phyloP scores from a whole-genome alignment of 2,329 filamentous ascomycete species.

The Diaporthe capsici region DNA sequence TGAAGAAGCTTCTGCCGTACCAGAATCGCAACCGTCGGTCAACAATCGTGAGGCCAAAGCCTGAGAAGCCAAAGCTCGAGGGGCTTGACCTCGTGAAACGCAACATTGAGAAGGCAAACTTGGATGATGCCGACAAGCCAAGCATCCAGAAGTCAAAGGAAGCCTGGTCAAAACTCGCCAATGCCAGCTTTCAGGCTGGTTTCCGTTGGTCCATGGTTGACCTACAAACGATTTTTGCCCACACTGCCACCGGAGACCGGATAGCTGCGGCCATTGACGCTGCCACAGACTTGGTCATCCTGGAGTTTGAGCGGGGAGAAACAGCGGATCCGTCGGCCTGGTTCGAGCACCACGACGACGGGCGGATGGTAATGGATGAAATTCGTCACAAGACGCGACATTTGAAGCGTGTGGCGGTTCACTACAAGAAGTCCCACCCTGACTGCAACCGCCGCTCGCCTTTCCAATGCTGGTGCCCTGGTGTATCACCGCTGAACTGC shows the following conservation, averaged over 20 bases:
- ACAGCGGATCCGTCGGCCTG: slow-evolving; percentile 20
- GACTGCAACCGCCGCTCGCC: neutral
- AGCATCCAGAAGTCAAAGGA: neutral
- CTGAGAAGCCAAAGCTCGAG: neutral
- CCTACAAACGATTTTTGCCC: neutral
- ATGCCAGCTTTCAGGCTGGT: slow-evolving; percentile 37
- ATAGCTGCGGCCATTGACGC: slow-evolving; percentile 22
- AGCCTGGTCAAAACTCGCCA: neutral
- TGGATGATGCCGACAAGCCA: no score
- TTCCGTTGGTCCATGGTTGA: slow-evolving; percentile 8
- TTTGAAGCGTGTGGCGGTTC: slow-evolving; percentile 36
- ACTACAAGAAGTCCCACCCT: slow-evolving; percentile 15
- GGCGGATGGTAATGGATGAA: neutral
- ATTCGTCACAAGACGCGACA: slow-evolving; percentile 21
- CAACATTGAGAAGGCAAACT: neutral
- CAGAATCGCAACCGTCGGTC: no score
- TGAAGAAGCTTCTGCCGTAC: no score
- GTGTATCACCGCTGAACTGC: neutral
- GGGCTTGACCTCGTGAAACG: no score
- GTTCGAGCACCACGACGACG: slow-evolving; percentile 26
- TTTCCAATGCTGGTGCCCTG: slow-evolving; percentile 34
- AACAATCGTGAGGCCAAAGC: no score
- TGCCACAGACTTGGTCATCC: slow-evolving; percentile 43
- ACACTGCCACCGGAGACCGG: no score
- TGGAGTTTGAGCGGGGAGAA: slow-evolving; percentile 41